Percentiles rank a stretch among this genome's conserved stretches.
Conservation (phyloP, 345 rosid species). For the Aethionema arabicum region DNA sequence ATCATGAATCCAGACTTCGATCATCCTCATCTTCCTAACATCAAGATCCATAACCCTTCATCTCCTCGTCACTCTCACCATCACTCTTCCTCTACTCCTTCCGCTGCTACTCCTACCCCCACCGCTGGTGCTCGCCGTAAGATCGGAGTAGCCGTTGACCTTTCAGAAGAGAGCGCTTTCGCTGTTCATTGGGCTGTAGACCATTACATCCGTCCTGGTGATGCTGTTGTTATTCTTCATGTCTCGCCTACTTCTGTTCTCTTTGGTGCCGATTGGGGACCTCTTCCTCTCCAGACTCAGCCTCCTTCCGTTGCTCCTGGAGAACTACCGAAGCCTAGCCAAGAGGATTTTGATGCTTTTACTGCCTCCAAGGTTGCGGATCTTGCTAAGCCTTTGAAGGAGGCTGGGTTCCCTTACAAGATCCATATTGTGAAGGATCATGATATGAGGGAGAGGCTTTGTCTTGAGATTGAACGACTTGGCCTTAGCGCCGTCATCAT, state of each 20-base stretch:
- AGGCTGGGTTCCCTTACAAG: constrained; percentile 81
- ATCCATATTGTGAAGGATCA: constrained; percentile 92
- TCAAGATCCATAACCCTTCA: constrained; percentile 65
- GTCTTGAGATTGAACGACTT: constrained; percentile 81
- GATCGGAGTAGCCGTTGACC: constrained; percentile 92
- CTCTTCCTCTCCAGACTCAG: constrained; percentile 55
- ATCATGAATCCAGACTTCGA: constrained; percentile 46
- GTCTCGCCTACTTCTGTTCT: constrained; percentile 96
- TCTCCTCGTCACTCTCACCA: constrained; percentile 43
- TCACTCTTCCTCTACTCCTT: constrained; percentile 41
- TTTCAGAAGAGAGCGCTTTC: constrained; percentile 75
- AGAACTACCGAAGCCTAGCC: constrained; percentile 39
- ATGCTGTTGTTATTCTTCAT: constrained; percentile 89
- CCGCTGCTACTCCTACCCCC: constrained; percentile 61
- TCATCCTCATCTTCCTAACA: constrained; percentile 64
- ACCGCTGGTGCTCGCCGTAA: constrained; percentile 84
- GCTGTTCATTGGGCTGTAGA: constrained; percentile 90
- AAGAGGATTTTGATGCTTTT: constrained; percentile 76
- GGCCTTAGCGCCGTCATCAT: constrained; percentile 75
- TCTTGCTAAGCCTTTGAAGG: constrained; percentile 79
- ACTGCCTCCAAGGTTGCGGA: constrained; percentile 67
- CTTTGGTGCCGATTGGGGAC: constrained; percentile 99
- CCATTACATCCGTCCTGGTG: constrained; percentile 90
- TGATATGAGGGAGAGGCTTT: constrained; percentile 94
- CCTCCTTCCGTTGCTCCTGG: constrained; percentile 22